Evolutionary conservation across 2,329 filamentous ascomycete genomes (phyloP), one percentile per base, ranked within the genome.

Genomic region (Gaeumannomyces tritici): DNA sequence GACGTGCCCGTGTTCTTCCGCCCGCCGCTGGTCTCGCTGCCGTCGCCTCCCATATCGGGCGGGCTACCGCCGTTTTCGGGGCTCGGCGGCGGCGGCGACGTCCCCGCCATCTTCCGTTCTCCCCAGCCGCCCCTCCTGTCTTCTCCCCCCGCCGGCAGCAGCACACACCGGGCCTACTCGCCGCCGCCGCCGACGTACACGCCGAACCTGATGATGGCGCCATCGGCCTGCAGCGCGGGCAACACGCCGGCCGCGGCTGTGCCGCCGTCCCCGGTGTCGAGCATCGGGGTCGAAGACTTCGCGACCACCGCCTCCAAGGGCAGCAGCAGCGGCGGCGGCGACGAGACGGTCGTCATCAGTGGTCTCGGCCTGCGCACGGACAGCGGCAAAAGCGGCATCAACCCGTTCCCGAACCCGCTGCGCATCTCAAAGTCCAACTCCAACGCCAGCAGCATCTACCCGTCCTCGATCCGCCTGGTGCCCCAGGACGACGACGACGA

Each of bases 361-460:
- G 27, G 18, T 27, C 33, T 27, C 59, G 59, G 35, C 42, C 26
- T 33, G 4, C 24, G 24, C 56, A 31, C 28, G 24, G 21, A 27
- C 28, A 55, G 2, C 61, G 12, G 33, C 35, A 18, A 27, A 28
- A 18, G 31, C 28, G 3, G 18, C 21, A 28, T 15, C 4, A 27
- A 18, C 27, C 59, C 63, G 15, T 64, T 63, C 35, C 63, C 63
- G 28, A 54, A 62, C 29, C 64, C 62, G 27, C 58, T 63, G 35
- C 61, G 60, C 35, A 42, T 63, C 24, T 57, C 55, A 27, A 55
- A 35, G 47, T 26, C 55, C 18, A 29, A 18, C 56, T 8, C 55
- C 55, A 55, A n/a, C 55, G 31, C 15, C 57, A 21, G 31, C 56
- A 55, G 28, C 51, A 33, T 11, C 28, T 8, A 13, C 15, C n/a